Base-by-base conservation (phyloP, 2,329 filamentous ascomycete genomes). In the Nakataea oryzae region DNA sequence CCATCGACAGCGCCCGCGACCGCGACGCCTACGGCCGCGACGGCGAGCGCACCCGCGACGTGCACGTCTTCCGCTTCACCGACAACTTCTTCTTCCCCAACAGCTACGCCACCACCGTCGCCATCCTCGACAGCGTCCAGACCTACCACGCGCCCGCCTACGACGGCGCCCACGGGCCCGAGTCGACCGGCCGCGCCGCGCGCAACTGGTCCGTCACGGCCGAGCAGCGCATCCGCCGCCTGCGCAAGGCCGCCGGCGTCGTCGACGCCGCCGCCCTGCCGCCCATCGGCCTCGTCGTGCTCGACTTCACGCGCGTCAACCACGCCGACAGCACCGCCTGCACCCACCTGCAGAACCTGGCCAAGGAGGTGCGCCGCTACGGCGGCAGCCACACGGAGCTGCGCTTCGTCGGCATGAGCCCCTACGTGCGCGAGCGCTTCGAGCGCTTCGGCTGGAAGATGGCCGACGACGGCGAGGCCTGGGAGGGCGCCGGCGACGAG, bases 51-150 rank as follows among this genome's bases (percentile, higher is more conserved):
- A 32, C 54, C 24, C 60, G 60, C 29, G 83, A 86, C 66, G 77
- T 79, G 1, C 81, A 81, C 32, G 73, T 87, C 47, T 82, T 87
- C 68, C 75, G 75, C 4, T 84, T 86, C 70, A 78, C 76, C 47
- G 81, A 85, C 62, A 79, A 81, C 1, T 73, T 87, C 47, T 81
- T 86, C 71, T 87, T 86, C 73, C 81, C 79, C 64, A 87, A 87
- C 67, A 83, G 84, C 2, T 81, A 83, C 62, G 73, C 78, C 54
- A 71, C 79, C 63, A 83, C 82, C 58, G 75, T 70, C 2, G 71
- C 74, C 9, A 77, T 82, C 24, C 71, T 84, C 21, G 81, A 85
- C 64, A 72, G 74, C 1, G 69, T 85, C 50, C 78, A 82, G 64
- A 80, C 77, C 0, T 74, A 75, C 64, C 76, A 79, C 64, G 71